Evolutionary conservation across 2,329 filamentous ascomycete species (phyloP).

Genomic region (Pseudogymnoascus pannorum): DNA sequence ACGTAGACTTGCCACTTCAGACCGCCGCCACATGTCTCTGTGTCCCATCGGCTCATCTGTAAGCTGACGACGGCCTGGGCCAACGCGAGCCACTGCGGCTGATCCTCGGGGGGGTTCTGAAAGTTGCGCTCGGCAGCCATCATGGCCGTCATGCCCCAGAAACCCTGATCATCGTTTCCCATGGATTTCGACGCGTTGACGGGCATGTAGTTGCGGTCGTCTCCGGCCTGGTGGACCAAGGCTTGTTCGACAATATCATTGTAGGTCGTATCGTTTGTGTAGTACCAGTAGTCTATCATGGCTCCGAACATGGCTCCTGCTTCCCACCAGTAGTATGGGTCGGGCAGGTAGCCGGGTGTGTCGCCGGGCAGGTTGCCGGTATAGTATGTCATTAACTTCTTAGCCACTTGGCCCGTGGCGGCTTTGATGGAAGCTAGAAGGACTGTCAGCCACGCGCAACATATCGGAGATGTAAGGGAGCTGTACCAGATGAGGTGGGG

Average conservation of each 20-base stretch:
- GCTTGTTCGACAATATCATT: constrained; percentile 46
- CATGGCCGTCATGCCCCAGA: constrained; percentile 63
- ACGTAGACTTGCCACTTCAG: constrained; percentile 74
- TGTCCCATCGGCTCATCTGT: constrained; percentile 64
- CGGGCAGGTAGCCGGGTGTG: constrained; percentile 40
- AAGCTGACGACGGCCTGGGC: constrained; percentile 72
- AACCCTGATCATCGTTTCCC: constrained; percentile 64
- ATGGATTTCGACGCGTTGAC: constrained; percentile 47
- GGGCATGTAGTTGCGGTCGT: constrained; percentile 47
- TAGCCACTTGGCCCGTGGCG: not conserved
- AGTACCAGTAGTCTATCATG: constrained; percentile 50
- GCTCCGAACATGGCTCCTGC: constrained; percentile 48
- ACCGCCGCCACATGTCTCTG: constrained; percentile 57
- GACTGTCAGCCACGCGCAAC: not conserved
- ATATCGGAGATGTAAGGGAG: not conserved
- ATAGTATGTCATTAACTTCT: constrained; percentile 27
- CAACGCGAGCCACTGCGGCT: constrained; percentile 59
- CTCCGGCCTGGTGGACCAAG: constrained; percentile 48
- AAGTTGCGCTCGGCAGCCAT: constrained; percentile 60
- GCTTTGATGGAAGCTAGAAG: not conserved
- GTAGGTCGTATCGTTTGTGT: constrained; percentile 47
- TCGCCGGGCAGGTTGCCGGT: constrained; percentile 40
- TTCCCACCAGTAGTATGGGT: constrained; percentile 48
- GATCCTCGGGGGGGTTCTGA: constrained; percentile 39
- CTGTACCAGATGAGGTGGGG: not conserved